A percentile compares a stretch with the other conserved stretches of the same genome.
phyloP scores from a whole-genome alignment of 1,139 yeast species.

The Yamadazyma atlantica region DNA sequence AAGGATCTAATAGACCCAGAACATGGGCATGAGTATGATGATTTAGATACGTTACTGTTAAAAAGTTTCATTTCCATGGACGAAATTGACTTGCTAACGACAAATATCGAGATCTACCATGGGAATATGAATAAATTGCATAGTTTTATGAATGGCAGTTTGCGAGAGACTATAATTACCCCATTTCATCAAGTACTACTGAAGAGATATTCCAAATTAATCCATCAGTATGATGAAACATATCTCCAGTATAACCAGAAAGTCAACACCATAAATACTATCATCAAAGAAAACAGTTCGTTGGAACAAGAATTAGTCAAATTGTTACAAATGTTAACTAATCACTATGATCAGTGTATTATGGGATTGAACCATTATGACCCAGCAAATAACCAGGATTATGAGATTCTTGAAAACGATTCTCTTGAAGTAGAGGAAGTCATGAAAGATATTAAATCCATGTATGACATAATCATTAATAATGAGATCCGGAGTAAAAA shows the following conservation, averaged over 20 bases:
- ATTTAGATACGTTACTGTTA: constrained; percentile 11
- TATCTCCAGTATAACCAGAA: neutral
- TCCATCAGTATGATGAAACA: constrained; percentile 21
- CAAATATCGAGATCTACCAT: constrained; percentile 29
- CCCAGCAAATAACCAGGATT: constrained; percentile 13
- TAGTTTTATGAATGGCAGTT: constrained; percentile 19
- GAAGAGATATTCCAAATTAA: constrained; percentile 17
- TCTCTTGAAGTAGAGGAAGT: constrained; percentile 35
- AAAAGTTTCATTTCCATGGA: constrained; percentile 39
- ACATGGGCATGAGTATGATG: neutral
- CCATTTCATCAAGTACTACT: constrained; percentile 16
- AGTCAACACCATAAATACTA: constrained; percentile 9
- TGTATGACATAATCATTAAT: constrained; percentile 37
- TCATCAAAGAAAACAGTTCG: constrained; percentile 42
- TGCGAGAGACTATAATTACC: constrained; percentile 16
- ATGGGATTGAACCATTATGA: constrained; percentile 29
- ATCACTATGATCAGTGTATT: constrained; percentile 78
- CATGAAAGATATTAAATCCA: constrained; percentile 28
- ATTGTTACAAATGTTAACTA: constrained; percentile 67
- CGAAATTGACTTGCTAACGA: constrained; percentile 26
- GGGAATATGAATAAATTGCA: constrained; percentile 27
- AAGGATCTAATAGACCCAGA: constrained; percentile 19
- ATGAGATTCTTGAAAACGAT: constrained; percentile 36
- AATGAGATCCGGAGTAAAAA: constrained; percentile 36
- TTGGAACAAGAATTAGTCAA: constrained; percentile 72